A percentile compares a stretch with the other conserved stretches of the same genome.
These are phyloP conservation scores for Colletotrichum musicola DNA, from an alignment of 2,329 filamentous ascomycete species.

Conservation along the genomic window DNA sequence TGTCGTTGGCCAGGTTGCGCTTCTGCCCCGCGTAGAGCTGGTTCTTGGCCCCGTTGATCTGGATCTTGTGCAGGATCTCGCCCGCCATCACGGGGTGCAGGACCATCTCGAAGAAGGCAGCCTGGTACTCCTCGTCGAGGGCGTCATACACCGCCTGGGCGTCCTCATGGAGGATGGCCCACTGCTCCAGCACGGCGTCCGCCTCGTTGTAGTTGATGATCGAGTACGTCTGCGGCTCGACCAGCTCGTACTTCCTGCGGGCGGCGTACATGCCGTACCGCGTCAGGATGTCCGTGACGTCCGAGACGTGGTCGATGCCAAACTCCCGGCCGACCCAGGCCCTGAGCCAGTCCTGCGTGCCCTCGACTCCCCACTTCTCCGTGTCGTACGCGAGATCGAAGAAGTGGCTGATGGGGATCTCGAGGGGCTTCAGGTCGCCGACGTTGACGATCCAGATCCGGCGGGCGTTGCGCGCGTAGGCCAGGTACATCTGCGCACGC, in stretches of 20 bases:
- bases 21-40: slow-evolving; percentile 60
- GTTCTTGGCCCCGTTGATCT: slow-evolving; percentile 59
- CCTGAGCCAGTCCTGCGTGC: slow-evolving; percentile 67
- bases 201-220: slow-evolving; percentile 71
- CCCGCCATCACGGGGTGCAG: slow-evolving; percentile 68
- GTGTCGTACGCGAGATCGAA: slow-evolving; percentile 77
- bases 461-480: slow-evolving; percentile 69
- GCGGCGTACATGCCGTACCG: slow-evolving; percentile 54
- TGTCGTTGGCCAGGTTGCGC: slow-evolving; percentile 59
- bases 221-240: slow-evolving; percentile 58
- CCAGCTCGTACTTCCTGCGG: slow-evolving; percentile 52
- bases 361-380: slow-evolving; percentile 66
- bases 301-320: slow-evolving; percentile 57
- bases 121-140: slow-evolving; percentile 61
- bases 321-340: slow-evolving; percentile 71
- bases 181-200: slow-evolving; percentile 63
- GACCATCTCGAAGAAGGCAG: slow-evolving; percentile 72
- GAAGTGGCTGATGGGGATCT: slow-evolving; percentile 76
- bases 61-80: slow-evolving; percentile 63
- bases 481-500: slow-evolving; percentile 65
- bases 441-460: slow-evolving; percentile 77
- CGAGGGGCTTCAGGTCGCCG: slow-evolving; percentile 73
- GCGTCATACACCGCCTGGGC: slow-evolving; percentile 69
- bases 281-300: slow-evolving; percentile 64
- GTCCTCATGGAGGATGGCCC: slow-evolving; percentile 62